Evolutionary conservation across 176 grass and related monocot species (phyloP), one percentile per base, ranked within the genome.

Genomic region (Triticum monococcum): DNA sequence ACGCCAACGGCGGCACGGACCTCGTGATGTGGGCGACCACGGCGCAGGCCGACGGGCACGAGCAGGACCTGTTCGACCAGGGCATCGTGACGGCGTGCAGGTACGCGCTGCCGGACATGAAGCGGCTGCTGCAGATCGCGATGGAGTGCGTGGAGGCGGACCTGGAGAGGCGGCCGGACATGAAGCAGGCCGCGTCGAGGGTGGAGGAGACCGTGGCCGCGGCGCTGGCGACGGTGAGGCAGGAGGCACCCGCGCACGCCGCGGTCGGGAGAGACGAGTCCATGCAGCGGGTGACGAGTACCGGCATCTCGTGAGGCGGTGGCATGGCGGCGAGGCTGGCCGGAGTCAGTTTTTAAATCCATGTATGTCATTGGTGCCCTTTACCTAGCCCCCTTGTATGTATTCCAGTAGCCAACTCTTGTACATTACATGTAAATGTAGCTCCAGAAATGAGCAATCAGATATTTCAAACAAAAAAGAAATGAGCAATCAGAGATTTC

Each of bases 1-100:
- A 90, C 64, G 87, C 78, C 30, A 91, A 92, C 59, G 96, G 96
- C 12, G 96, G 96, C 28, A 98, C 92, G 28, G 97, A 98, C 84
- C 88, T 98, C 46, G 84, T 98, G n/a, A 62, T 85, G 72, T 98
- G 97, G 94, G 94, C 94, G 2, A 92, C 85, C 64, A 81, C 89
- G 17, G 90, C 92, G 4, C 75, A 83, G 41, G 33, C 85, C 1
- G 97, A 96, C 23, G 86, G 84, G 8, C 90, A 84, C 67, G 93
- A 96, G 87, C 75, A 77, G 1, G 94, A 98, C 75, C 88, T 98
- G 31, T 70, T 98, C 17, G 94, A 98, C 86, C 94, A 90, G 18
- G 88, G 75, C 56, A 45, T 96, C 66, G 57, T 96, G 38, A 69
- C 85, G 7, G 69, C 56, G 46, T 81, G 82, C 52, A 89, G 94